These are phyloP conservation scores for Allium sativum DNA, from an alignment of 106 monocot species.

Conservation along the genomic window DNA sequence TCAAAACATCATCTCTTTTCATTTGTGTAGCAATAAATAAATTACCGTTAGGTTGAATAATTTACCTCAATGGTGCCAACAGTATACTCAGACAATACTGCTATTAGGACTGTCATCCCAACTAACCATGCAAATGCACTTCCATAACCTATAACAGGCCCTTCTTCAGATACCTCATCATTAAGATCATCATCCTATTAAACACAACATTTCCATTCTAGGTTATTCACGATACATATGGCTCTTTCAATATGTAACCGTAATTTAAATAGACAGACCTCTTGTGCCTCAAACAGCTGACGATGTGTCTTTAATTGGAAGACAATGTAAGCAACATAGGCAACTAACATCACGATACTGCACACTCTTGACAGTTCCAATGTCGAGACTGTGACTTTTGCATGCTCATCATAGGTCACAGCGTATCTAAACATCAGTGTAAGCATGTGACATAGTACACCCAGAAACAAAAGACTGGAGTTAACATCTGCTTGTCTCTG, in stretches of 20 bases:
- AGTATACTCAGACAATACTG: slow-evolving; percentile 48
- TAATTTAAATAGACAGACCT: slow-evolving; percentile 9
- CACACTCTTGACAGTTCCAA: slow-evolving; percentile 54
- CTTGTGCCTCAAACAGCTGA: slow-evolving; percentile 46
- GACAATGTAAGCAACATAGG: slow-evolving; percentile 65
- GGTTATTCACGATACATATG: background rate
- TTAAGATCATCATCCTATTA: slow-evolving; percentile 23
- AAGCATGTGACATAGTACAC: slow-evolving; percentile 47
- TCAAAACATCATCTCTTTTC: too few species aligned
- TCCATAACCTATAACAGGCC: slow-evolving; percentile 36
- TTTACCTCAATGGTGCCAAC: slow-evolving; percentile 62
- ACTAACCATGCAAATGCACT: slow-evolving; percentile 44
- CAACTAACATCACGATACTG: slow-evolving; percentile 65
- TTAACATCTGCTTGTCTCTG: slow-evolving; percentile 81
- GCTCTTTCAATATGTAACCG: background rate
- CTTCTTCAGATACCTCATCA: slow-evolving; percentile 29
- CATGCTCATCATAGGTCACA: slow-evolving; percentile 1
- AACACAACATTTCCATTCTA: background rate
- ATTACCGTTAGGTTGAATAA: background rate
- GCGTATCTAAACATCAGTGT: slow-evolving; percentile 41
- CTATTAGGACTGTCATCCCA: slow-evolving; percentile 53
- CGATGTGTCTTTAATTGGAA: slow-evolving; percentile 91
- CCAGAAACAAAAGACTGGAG: slow-evolving; percentile 46
- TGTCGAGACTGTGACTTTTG: background rate
- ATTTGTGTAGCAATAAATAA: background rate